These are phyloP conservation scores for Glycyrrhiza uralensis DNA, from an alignment of 306 rosid genomes.

Conservation along the genomic window DNA sequence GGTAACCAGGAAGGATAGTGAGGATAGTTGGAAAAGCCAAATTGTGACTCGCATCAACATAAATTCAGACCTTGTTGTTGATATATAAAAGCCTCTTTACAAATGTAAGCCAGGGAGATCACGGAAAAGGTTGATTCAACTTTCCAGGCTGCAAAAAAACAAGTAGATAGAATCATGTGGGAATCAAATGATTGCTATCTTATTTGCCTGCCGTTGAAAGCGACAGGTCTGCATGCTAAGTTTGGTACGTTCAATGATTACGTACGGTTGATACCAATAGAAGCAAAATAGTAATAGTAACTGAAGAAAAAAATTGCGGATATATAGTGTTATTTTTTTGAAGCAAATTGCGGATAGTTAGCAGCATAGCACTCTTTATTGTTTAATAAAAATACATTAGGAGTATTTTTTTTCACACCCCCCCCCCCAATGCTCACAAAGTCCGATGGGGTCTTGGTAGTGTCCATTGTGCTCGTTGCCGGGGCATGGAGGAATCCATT, in stretches of 20 bases:
- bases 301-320: too few species aligned
- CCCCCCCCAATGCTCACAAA: too few species aligned
- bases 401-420: too few species aligned
- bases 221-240: neutral
- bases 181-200: conserved; percentile 14
- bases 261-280: neutral
- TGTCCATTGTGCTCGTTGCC: too few species aligned
- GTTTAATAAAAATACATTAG: too few species aligned
- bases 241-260: conserved; percentile 20
- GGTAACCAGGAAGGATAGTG: too few species aligned
- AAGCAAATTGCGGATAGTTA: too few species aligned
- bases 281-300: neutral
- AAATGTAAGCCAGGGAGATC: neutral
- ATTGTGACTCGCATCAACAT: neutral
- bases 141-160: conserved; percentile 23
- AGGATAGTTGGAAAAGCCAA: neutral
- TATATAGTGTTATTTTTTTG: too few species aligned
- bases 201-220: neutral
- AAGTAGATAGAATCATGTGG: conserved; percentile 5
- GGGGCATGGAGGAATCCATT: too few species aligned
- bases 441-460: too few species aligned
- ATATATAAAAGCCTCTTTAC: neutral
- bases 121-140: neutral
- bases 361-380: too few species aligned
- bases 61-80: neutral